phyloP scores from a whole-genome alignment of 306 rosid genomes.

The Quercus variabilis region DNA sequence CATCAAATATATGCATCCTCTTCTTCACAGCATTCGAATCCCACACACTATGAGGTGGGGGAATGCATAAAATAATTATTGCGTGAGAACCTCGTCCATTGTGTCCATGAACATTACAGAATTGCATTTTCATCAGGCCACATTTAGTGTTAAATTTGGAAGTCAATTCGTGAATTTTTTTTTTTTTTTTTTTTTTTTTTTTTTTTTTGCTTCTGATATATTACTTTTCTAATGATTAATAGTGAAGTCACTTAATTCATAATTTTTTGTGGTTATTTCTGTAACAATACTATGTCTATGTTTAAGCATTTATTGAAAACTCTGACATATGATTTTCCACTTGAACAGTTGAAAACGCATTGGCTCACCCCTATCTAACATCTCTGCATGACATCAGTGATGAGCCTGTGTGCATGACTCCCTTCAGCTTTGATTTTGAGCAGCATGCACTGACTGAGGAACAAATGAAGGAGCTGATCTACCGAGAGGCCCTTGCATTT shows the following conservation, averaged over 20 bases:
- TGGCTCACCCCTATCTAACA: conserved; percentile 90
- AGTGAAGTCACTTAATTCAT: background rate
- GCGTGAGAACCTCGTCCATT: background rate
- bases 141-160: background rate
- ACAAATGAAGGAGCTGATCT: conserved; percentile 93
- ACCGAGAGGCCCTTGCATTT: conserved; percentile 91
- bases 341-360: conserved; percentile 78
- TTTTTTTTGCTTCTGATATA: background rate
- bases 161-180: background rate
- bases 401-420: conserved; percentile 93
- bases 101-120: background rate
- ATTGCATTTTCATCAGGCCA: background rate
- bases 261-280: background rate
- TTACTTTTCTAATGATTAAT: background rate
- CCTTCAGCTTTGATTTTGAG: conserved; percentile 97
- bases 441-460: conserved; percentile 93
- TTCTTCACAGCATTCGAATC: too few relatives aligned
- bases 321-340: conserved; percentile 4
- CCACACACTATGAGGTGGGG: too few relatives aligned
- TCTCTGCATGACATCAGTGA: conserved; percentile 97
- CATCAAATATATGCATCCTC: too few relatives aligned
- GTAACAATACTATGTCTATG: background rate
- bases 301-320: background rate
- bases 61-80: too few relatives aligned
- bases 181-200: too few relatives aligned